Conservation (phyloP, 768 basidiomycete genomes). For the Baorangia bicolor region DNA sequence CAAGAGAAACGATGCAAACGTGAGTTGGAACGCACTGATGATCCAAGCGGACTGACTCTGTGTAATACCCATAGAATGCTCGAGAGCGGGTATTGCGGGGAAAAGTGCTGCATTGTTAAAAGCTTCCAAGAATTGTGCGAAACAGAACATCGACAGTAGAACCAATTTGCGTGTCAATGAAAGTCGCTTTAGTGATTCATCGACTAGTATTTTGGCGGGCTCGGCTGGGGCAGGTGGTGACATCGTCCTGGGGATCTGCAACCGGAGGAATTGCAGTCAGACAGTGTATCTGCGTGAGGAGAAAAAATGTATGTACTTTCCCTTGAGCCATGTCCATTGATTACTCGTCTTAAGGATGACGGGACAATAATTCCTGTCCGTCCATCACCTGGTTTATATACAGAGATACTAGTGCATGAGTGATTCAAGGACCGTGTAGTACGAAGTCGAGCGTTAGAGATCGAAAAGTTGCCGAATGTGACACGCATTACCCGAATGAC, state of each 20-base stretch:
- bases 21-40: conserved; percentile 44
- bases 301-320: conserved; percentile 10
- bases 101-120: conserved; percentile 45
- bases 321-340: neutral
- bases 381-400: neutral
- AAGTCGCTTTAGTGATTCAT: conserved; percentile 8
- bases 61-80: conserved; percentile 10
- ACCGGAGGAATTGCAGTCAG: neutral
- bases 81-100: conserved; percentile 39
- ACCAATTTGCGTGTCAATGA: conserved; percentile 27
- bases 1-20: conserved; percentile 42
- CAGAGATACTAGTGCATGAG: neutral
- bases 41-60: conserved; percentile 33
- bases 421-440: neutral
- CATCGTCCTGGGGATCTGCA: conserved; percentile 9
- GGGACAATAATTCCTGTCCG: neutral
- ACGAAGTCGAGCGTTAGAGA: neutral
- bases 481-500: neutral
- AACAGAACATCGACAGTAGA: conserved; percentile 39
- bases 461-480: neutral
- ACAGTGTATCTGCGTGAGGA: neutral
- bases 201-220: neutral
- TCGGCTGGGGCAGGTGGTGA: neutral
- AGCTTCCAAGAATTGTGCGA: conserved; percentile 43
- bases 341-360: neutral